Conservation (phyloP, 495 filamentous ascomycete genomes). For the Pseudotulostoma volvatum region DNA sequence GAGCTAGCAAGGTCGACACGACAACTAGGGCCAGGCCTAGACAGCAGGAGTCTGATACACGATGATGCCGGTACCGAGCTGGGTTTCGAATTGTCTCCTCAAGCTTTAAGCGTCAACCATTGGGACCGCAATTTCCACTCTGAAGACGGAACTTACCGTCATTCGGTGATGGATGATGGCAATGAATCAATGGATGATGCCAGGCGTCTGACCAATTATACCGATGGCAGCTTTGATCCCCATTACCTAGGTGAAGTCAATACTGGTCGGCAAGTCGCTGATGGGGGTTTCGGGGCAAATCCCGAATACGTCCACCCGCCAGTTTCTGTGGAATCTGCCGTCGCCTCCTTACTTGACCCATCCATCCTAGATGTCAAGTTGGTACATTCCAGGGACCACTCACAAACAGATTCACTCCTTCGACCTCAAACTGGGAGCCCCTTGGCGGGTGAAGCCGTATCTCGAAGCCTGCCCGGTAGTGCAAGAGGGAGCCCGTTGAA, state of each 20-base stretch:
- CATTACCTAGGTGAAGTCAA: slow-evolving; percentile 42
- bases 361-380: slow-evolving; percentile 38
- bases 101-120: slow-evolving; percentile 19
- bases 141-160: slow-evolving; percentile 34
- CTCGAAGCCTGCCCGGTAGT: slow-evolving; percentile 4
- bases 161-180: slow-evolving; percentile 32
- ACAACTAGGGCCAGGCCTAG: slow-evolving; percentile 33
- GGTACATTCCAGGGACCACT: slow-evolving; percentile 18
- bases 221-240: slow-evolving; percentile 46
- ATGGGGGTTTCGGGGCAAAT: slow-evolving; percentile 49
- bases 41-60: slow-evolving; percentile 30
- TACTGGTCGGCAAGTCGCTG: slow-evolving; percentile 47
- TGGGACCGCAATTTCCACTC: slow-evolving; percentile 39
- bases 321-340: slow-evolving; percentile 65
- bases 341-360: slow-evolving; percentile 71
- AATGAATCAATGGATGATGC: slow-evolving; percentile 23
- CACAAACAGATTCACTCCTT: slow-evolving; percentile 17
- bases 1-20: slow-evolving; percentile 36
- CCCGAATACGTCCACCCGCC: slow-evolving; percentile 55
- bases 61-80: slow-evolving; percentile 18
- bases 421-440: slow-evolving; percentile 13
- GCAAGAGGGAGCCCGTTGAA: slow-evolving; percentile 29
- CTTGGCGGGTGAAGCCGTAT: slow-evolving; percentile 7
- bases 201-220: slow-evolving; percentile 43
- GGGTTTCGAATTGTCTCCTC: slow-evolving; percentile 22